Percentiles rank a stretch among this genome's conserved stretches.
These are phyloP conservation scores for Aspergillus sp. DNA, from an alignment of 2,329 filamentous ascomycete genomes.

Conservation along the genomic window DNA sequence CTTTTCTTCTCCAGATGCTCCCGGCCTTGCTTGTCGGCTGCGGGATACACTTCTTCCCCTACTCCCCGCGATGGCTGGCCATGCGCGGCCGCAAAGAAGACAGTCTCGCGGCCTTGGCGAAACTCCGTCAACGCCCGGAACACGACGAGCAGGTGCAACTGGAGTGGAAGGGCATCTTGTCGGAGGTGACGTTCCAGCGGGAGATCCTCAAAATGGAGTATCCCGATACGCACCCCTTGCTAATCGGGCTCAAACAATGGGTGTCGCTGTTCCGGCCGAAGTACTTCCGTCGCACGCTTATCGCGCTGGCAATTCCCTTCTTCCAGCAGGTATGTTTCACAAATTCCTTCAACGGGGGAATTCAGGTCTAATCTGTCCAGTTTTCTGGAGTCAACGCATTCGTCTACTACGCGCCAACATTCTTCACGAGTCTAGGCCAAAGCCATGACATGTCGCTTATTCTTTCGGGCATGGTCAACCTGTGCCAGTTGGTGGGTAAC, in stretches of 20 bases:
- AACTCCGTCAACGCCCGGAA: conserved; percentile 46
- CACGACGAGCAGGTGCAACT: conserved; percentile 47
- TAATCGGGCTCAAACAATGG: background rate
- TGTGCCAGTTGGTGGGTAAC: conserved; percentile 31
- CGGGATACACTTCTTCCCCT: conserved; percentile 46
- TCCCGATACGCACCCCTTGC: background rate
- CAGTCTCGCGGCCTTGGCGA: conserved; percentile 40
- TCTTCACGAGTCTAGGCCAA: conserved; percentile 42
- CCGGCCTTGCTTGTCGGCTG: conserved; percentile 28
- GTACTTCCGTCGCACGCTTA: conserved; percentile 17
- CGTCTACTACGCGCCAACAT: conserved; percentile 49
- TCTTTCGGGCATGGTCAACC: conserved; percentile 34
- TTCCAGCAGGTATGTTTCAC: conserved; percentile 34
- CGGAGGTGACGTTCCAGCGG: conserved; percentile 51
- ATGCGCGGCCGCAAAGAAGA: conserved; percentile 44
- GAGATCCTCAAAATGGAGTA: conserved; percentile 4
- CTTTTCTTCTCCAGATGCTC: conserved; percentile 47
- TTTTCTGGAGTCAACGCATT: conserved; percentile 46
- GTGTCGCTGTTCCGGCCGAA: background rate
- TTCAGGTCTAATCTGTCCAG: conserved; percentile 14
- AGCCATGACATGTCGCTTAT: conserved; percentile 31
- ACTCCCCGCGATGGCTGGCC: conserved; percentile 52
- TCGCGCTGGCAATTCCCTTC: conserved; percentile 40
- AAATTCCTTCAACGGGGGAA: fast-evolving
- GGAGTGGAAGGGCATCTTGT: conserved; percentile 48